A percentile compares a stretch with the other conserved stretches of the same genome.
phyloP scores from a whole-genome alignment of 257 asterid species.

The Schizonepeta tenuifolia region DNA sequence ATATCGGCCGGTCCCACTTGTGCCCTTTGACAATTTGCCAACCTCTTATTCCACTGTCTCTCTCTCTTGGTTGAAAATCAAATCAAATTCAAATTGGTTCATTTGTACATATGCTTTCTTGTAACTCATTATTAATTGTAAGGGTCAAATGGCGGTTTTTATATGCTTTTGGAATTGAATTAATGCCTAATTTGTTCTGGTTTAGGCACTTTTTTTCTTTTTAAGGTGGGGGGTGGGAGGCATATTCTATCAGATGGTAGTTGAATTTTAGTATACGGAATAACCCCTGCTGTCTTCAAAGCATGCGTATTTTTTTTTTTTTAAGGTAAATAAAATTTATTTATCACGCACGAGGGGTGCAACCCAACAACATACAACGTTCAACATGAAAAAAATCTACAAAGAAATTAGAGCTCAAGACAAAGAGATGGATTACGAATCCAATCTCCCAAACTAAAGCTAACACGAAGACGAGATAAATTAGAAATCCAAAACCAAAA shows the following conservation, averaged over 20 bases:
- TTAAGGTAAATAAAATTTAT: no score
- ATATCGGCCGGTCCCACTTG: neutral
- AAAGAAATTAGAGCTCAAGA: no score
- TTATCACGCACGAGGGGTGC: no score
- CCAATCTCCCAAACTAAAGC: no score
- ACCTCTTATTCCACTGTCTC: neutral
- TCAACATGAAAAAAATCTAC: no score
- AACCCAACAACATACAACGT: no score
- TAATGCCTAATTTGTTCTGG: neutral
- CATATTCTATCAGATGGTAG: neutral
- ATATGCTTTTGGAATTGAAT: no score
- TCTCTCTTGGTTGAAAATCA: neutral
- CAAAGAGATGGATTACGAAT: no score
- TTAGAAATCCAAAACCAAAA: no score
- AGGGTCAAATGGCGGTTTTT: neutral
- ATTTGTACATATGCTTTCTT: neutral
- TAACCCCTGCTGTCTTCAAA: neutral
- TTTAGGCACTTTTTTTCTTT: neutral
- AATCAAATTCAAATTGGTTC: neutral
- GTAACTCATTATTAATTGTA: no score
- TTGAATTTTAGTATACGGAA: neutral
- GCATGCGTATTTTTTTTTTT: no score
- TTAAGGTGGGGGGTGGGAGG: neutral
- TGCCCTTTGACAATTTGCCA: conserved; percentile 12
- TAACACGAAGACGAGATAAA: no score